These are phyloP conservation scores for Thielaviopsis musarum DNA, from an alignment of 2,329 filamentous ascomycete species.

Conservation along the genomic window DNA sequence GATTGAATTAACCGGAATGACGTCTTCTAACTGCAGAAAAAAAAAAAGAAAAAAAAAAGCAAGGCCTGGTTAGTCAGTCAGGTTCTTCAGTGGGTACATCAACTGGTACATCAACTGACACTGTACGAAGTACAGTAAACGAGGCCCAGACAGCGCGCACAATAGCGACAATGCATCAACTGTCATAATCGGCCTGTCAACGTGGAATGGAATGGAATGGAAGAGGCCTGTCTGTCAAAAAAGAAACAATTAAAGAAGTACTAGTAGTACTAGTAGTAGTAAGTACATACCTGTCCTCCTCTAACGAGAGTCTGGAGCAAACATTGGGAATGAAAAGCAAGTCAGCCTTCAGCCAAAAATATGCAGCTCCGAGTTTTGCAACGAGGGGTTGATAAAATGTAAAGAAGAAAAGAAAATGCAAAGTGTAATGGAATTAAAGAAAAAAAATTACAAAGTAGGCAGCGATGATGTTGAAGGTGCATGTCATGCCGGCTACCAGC, in stretches of 20 bases:
- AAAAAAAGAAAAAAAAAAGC: neutral
- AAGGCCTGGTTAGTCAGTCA: neutral
- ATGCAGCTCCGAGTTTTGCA: neutral
- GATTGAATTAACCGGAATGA: neutral
- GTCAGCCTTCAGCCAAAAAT: neutral
- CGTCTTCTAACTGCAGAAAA: neutral
- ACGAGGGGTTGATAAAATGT: no score
- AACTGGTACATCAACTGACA: neutral
- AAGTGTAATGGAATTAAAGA: no score
- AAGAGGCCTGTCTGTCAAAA: neutral
- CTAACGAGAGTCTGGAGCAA: neutral
- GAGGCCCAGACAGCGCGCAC: neutral
- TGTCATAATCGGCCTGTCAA: neutral
- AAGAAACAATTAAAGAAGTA: slow-evolving; percentile 13
- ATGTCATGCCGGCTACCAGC: neutral
- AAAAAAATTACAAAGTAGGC: no score
- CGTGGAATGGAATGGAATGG: neutral
- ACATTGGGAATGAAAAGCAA: neutral
- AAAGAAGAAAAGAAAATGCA: no score
- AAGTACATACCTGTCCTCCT: neutral
- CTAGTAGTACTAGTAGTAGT: no score
- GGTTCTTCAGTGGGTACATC: neutral
- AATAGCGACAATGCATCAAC: neutral
- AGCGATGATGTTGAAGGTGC: no score
- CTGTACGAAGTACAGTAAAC: neutral